These are phyloP conservation scores for Chaetothyriales sp. DNA, from an alignment of 2,329 filamentous ascomycete species.

Conservation along the genomic window DNA sequence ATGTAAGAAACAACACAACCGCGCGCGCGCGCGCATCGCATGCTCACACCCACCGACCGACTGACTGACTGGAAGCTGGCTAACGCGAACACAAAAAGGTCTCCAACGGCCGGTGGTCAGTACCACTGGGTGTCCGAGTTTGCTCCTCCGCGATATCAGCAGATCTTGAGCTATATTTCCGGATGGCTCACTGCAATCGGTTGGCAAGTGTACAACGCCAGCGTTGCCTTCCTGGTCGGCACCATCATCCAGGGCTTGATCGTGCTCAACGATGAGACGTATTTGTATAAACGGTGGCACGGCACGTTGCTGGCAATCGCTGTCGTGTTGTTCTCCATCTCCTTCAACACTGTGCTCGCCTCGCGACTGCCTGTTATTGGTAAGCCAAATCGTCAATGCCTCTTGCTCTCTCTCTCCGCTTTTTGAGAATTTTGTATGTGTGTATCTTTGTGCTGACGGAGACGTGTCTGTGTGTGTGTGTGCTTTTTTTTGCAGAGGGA, in stretches of 20 bases:
- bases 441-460: neutral
- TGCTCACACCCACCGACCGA: too few relatives aligned
- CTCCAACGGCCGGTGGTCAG: slow-evolving; percentile 31
- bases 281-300: slow-evolving; percentile 15
- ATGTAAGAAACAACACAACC: slow-evolving; percentile 26
- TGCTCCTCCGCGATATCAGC: slow-evolving; percentile 34
- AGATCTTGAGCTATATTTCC: slow-evolving; percentile 39
- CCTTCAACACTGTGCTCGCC: slow-evolving; percentile 12
- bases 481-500: slow-evolving; percentile 15
- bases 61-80: neutral
- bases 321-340: slow-evolving; percentile 6
- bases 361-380: slow-evolving; percentile 19
- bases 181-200: slow-evolving; percentile 30
- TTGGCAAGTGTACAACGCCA: slow-evolving; percentile 32
- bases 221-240: slow-evolving; percentile 23
- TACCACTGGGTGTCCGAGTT: slow-evolving; percentile 46
- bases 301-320: slow-evolving; percentile 14
- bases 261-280: slow-evolving; percentile 12
- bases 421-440: too few relatives aligned
- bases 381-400: slow-evolving; percentile 3
- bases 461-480: neutral
- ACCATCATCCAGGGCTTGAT: slow-evolving; percentile 19
- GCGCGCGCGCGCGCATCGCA: too few relatives aligned
- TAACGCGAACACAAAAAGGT: slow-evolving; percentile 18
- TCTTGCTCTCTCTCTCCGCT: neutral